Conservation (phyloP, 164 flowering plant genomes). For the Magnolia changhungtana region DNA sequence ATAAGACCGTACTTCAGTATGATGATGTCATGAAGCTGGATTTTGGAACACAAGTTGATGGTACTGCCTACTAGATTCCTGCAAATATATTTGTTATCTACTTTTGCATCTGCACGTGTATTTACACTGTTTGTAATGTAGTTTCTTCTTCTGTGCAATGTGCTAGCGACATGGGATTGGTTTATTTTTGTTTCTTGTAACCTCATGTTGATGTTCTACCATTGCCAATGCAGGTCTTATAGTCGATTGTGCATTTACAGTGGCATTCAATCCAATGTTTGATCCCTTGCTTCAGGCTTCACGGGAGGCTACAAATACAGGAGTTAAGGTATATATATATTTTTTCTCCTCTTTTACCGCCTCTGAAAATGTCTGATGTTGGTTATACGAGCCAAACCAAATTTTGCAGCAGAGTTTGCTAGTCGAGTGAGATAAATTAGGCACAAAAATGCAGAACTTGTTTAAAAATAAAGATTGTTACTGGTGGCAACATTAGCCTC, state of each 20-base stretch:
- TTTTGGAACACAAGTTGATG: constrained; percentile 97
- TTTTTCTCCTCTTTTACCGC: neutral
- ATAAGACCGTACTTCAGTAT: constrained; percentile 93
- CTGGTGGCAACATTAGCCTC: too few species aligned
- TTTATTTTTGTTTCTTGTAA: neutral
- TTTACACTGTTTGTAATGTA: neutral
- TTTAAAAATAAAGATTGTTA: too few species aligned
- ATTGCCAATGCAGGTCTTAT: constrained; percentile 57
- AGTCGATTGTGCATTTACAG: constrained; percentile 94
- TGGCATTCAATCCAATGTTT: constrained; percentile 95
- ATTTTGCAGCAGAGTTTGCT: neutral
- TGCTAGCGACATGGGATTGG: neutral
- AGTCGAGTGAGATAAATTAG: neutral
- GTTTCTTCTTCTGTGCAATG: neutral
- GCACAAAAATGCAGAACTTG: too few species aligned
- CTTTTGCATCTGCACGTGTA: neutral
- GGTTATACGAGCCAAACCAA: neutral
- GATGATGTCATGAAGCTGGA: constrained; percentile 99
- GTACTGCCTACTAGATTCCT: constrained; percentile 28
- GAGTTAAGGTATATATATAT: constrained; percentile 56
- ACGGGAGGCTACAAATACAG: constrained; percentile 92
- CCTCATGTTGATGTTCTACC: neutral
- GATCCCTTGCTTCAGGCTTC: constrained; percentile 90
- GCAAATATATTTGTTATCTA: neutral
- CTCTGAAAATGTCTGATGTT: neutral